Evolutionary conservation across 345 rosid species (phyloP).

Genomic region (Adansonia digitata): DNA sequence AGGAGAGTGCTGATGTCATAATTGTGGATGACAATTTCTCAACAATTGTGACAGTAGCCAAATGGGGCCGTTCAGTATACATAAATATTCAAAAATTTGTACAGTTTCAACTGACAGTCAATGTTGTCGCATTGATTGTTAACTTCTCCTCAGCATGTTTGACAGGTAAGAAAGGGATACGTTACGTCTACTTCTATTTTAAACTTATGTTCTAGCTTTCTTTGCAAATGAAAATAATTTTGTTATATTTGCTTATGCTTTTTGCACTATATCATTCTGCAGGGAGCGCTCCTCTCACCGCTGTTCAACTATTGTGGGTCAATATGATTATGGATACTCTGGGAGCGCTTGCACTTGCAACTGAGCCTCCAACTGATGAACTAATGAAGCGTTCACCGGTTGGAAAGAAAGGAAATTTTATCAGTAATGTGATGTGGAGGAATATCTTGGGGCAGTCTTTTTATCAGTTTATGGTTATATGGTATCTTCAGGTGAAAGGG

Average conservation of each 20-base stretch:
- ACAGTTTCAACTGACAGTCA: slow-evolving; percentile 93
- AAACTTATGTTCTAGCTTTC: neutral
- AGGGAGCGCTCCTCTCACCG: slow-evolving; percentile 75
- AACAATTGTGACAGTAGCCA: slow-evolving; percentile 89
- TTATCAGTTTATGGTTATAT: slow-evolving; percentile 62
- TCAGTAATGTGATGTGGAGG: slow-evolving; percentile 93
- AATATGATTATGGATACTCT: slow-evolving; percentile 80
- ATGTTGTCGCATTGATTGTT: slow-evolving; percentile 75
- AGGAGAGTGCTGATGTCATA: slow-evolving; percentile 96
- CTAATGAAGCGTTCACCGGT: slow-evolving; percentile 63
- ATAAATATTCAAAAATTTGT: slow-evolving; percentile 89
- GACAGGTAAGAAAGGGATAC: slow-evolving; percentile 48
- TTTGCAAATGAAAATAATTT: neutral
- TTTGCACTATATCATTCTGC: slow-evolving; percentile 13
- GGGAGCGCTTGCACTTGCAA: slow-evolving; percentile 89
- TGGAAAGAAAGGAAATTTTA: slow-evolving; percentile 67
- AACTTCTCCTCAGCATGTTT: slow-evolving; percentile 92
- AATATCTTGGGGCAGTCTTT: slow-evolving; percentile 83
- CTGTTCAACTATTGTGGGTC: slow-evolving; percentile 84
- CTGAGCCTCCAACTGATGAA: slow-evolving; percentile 69
- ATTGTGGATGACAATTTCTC: slow-evolving; percentile 94
- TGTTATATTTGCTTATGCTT: neutral
- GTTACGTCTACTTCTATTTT: neutral
- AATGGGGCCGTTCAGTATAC: slow-evolving; percentile 27
- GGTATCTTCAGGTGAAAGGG: slow-evolving; percentile 61